Evolutionary conservation across 2,329 filamentous ascomycete genomes (phyloP), one percentile per base, ranked within the genome.

Genomic region (Sclerotinia sclerotiorum): DNA sequence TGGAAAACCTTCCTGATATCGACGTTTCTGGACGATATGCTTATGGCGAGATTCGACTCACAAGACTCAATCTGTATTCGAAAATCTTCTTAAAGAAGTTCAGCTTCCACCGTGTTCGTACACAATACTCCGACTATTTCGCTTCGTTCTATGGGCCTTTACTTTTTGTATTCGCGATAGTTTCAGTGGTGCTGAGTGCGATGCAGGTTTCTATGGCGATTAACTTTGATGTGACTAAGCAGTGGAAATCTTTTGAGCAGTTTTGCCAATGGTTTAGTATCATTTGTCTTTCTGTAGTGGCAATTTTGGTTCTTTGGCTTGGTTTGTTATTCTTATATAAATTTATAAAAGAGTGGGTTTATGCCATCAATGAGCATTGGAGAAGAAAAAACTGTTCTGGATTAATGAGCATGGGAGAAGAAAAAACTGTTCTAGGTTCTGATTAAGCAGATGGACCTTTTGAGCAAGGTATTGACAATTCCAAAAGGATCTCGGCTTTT

Each of bases 41-140:
- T 10, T 80, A 73, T 68, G 77, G 77, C 7, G 77, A 79, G 67
- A 70, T 80, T 2, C 73, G 78, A 1, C 72, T 79, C 6, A 54
- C 66, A 15, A 56, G 70, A 2, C 51, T 73, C 19, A 73, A 72
- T 48, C 70, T 69, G 2, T 70, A 61, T 17, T 10, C n/a, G 6
- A n/a, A 11, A 29, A 39, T 71, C 49, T 67, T 71, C n/a, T 56
- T 72, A 5, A 1, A 29, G 5, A 68, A 48, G 51, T 48, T 24
- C 42, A 17, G 32, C 35, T 72, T 60, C 42, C n/a, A 69, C 1
- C 8, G 55, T 48, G 32, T 69, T 5, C 13, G 69, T 48, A 6
- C 42, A 7, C 52, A 70, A 56, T 72, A 70, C 27, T 46, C 54
- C 7, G 35, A 24, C 4, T 69, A 71, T 64, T 71, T 72, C 32